Evolutionary conservation across 2,329 filamentous ascomycete species (phyloP).

Genomic region (Alternaria metachromatica): DNA sequence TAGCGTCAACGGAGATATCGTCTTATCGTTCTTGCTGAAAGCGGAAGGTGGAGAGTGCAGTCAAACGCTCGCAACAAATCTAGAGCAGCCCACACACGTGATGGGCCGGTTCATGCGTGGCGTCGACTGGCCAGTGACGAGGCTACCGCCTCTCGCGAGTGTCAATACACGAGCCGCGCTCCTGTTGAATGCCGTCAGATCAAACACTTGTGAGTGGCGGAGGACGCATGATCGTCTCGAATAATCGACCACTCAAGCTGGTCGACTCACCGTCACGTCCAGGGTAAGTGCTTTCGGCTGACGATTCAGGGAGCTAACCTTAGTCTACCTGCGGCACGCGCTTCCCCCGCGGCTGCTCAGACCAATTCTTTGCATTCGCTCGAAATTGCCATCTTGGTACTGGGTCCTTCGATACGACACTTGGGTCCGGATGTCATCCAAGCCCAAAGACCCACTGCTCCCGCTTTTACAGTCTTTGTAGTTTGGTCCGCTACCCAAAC

Average conservation of each 20-base stretch:
- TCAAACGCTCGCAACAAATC: background rate
- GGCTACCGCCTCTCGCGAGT: background rate
- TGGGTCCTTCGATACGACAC: background rate
- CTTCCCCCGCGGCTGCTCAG: background rate
- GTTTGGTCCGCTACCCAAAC: background rate
- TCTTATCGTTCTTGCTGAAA: background rate
- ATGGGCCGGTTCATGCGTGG: background rate
- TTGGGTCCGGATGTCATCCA: background rate
- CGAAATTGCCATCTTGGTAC: background rate
- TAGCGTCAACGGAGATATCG: background rate
- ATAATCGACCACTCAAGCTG: slow-evolving; percentile 2
- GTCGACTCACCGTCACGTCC: background rate
- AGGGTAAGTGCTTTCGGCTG: background rate
- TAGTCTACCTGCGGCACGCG: background rate
- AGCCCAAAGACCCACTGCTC: background rate
- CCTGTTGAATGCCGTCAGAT: background rate
- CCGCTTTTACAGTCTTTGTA: background rate
- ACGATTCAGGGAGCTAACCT: background rate
- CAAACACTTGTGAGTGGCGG: background rate
- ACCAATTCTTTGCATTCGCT: background rate
- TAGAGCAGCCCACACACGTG: background rate
- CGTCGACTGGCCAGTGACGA: background rate
- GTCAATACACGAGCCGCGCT: background rate
- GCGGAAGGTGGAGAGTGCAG: background rate
- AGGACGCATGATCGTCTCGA: background rate